Evolutionary conservation across 345 rosid species (phyloP).

Genomic region (Citrus inodora): DNA sequence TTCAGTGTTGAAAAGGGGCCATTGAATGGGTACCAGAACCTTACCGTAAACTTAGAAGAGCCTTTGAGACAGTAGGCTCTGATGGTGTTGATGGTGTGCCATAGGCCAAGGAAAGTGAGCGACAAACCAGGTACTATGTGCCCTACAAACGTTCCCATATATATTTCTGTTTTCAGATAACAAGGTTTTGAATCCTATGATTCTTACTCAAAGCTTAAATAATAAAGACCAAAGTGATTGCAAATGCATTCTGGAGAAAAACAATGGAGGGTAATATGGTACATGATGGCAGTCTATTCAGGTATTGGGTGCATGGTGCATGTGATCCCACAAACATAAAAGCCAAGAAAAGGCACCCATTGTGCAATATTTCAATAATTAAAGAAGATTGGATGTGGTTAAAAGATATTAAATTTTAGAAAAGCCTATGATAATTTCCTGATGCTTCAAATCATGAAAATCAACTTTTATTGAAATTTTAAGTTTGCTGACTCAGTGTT

Average conservation of each 20-base stretch:
- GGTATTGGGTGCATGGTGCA: slow-evolving; percentile 48
- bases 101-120: slow-evolving; percentile 66
- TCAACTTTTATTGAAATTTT: neutral
- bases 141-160: slow-evolving; percentile 69
- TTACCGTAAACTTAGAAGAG: slow-evolving; percentile 38
- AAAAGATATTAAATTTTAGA: neutral
- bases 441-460: neutral
- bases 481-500: neutral
- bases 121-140: slow-evolving; percentile 73
- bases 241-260: neutral
- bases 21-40: slow-evolving; percentile 54
- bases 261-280: slow-evolving; percentile 1
- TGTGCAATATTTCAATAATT: slow-evolving; percentile 6
- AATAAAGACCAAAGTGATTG: slow-evolving; percentile 2
- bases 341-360: slow-evolving; percentile 12
- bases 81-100: slow-evolving; percentile 72
- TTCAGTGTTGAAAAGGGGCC: slow-evolving; percentile 37
- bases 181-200: slow-evolving; percentile 6
- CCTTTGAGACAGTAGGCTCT: slow-evolving; percentile 61
- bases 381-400: neutral
- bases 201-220: slow-evolving; percentile 27
- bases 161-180: slow-evolving; percentile 11
- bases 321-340: slow-evolving; percentile 53
- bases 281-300: slow-evolving; percentile 17
- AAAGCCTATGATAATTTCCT: neutral